Conservation (phyloP, 2,329 filamentous ascomycete species). For the Nemania bipapillata region DNA sequence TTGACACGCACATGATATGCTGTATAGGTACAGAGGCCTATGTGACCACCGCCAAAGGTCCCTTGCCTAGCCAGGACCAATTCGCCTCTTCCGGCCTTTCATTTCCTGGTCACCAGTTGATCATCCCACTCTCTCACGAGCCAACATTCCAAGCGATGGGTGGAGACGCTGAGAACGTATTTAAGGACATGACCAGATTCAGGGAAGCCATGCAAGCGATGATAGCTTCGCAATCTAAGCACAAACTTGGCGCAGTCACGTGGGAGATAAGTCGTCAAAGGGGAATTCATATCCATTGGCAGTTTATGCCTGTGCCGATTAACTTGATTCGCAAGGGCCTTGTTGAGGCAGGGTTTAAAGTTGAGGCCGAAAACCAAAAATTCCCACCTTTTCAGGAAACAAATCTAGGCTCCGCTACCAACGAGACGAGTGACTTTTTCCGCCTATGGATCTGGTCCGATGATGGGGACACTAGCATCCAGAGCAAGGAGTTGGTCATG, state of each 20-base stretch:
- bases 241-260: conserved; percentile 81
- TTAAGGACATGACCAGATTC: conserved; percentile 85
- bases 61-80: conserved; percentile 76
- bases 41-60: conserved; percentile 90
- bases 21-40: conserved; percentile 90
- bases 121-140: conserved; percentile 86
- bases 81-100: conserved; percentile 72
- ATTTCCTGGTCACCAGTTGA: conserved; percentile 87
- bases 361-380: conserved; percentile 80
- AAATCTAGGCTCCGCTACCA: conserved; percentile 62
- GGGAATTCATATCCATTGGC: conserved; percentile 93
- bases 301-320: conserved; percentile 81
- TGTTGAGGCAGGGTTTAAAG: conserved; percentile 87
- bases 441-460: conserved; percentile 82
- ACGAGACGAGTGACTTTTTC: conserved; percentile 75
- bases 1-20: conserved; percentile 87
- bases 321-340: conserved; percentile 76
- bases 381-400: conserved; percentile 63
- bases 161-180: conserved; percentile 70
- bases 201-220: conserved; percentile 80
- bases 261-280: conserved; percentile 88
- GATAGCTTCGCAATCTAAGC: conserved; percentile 67
- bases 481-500: conserved; percentile 78
- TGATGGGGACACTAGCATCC: conserved; percentile 64
- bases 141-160: conserved; percentile 77